These are phyloP conservation scores for Capsella bursapastoris DNA, from an alignment of 345 rosid genomes.

Conservation along the genomic window DNA sequence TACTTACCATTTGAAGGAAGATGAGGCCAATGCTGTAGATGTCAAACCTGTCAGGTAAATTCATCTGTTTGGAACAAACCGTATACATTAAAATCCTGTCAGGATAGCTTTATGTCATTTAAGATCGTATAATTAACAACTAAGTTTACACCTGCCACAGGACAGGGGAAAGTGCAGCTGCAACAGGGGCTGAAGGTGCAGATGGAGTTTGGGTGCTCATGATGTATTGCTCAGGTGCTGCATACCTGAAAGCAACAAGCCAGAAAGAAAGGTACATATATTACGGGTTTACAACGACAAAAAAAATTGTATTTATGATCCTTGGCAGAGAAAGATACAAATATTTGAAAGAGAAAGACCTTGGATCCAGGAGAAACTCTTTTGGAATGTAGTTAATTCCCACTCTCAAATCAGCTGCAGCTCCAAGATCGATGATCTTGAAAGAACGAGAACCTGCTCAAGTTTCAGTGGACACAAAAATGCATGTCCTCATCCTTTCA, in stretches of 20 bases:
- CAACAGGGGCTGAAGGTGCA: slow-evolving; percentile 97
- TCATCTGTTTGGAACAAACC: slow-evolving; percentile 63
- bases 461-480: slow-evolving; percentile 33
- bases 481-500: slow-evolving; percentile 20
- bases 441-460: slow-evolving; percentile 80
- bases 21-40: slow-evolving; percentile 93
- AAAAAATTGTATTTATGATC: background rate
- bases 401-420: slow-evolving; percentile 94
- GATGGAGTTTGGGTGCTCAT: slow-evolving; percentile 99
- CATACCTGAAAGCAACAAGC: slow-evolving; percentile 58
- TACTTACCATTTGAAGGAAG: slow-evolving; percentile 89
- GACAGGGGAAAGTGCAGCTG: slow-evolving; percentile 93
- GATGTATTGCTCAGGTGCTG: slow-evolving; percentile 98
- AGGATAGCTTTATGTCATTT: slow-evolving; percentile 20
- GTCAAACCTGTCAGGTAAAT: slow-evolving; percentile 94
- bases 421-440: slow-evolving; percentile 98
- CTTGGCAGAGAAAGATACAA: slow-evolving; percentile 17
- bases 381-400: slow-evolving; percentile 98
- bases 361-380: slow-evolving; percentile 94
- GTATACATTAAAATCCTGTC: slow-evolving; percentile 28
- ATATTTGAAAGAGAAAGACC: slow-evolving; percentile 47
- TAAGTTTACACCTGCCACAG: slow-evolving; percentile 83
- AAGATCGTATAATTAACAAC: slow-evolving; percentile 1
- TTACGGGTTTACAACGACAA: background rate
- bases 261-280: background rate